A percentile compares a stretch with the other conserved stretches of the same genome.
These are phyloP conservation scores for Gorgonomyces haynaldii DNA, from an alignment of 192 early-diverging fungal species.

Conservation along the genomic window DNA sequence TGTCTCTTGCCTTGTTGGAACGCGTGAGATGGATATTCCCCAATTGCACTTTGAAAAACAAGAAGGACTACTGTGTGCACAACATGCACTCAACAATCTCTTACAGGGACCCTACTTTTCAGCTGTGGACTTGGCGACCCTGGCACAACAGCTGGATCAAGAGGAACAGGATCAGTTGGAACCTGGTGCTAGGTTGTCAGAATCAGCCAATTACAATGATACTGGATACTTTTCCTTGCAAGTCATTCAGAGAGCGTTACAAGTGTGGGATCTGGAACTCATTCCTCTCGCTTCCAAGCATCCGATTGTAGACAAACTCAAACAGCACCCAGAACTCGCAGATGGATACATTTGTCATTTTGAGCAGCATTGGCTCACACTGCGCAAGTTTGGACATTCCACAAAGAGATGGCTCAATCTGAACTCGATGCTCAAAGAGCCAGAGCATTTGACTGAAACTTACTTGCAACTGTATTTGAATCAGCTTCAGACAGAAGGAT, in stretches of 20 bases:
- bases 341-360: slow-evolving; percentile 66
- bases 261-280: slow-evolving; percentile 47
- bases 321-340: slow-evolving; percentile 11
- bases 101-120: slow-evolving; percentile 61
- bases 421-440: slow-evolving; percentile 39
- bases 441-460: slow-evolving; percentile 54
- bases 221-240: slow-evolving; percentile 65
- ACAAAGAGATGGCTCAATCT: slow-evolving; percentile 67
- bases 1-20: too few species aligned
- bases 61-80: slow-evolving; percentile 71
- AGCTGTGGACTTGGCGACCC: slow-evolving; percentile 59
- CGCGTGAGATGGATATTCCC: too few species aligned
- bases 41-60: too few species aligned
- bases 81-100: slow-evolving; percentile 70
- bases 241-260: slow-evolving; percentile 42
- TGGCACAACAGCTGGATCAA: slow-evolving; percentile 56
- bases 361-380: slow-evolving; percentile 45
- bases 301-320: background rate
- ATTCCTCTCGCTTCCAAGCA: slow-evolving; percentile 40
- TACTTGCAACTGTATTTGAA: slow-evolving; percentile 41
- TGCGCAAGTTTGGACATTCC: slow-evolving; percentile 54
- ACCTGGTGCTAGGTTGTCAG: slow-evolving; percentile 5
- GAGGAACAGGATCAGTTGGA: slow-evolving; percentile 27
- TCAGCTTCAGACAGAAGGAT: slow-evolving; percentile 33
- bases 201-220: slow-evolving; percentile 37